A percentile compares a stretch with the other conserved stretches of the same genome.
phyloP scores from a whole-genome alignment of 2,329 filamentous ascomycete genomes.

The Fusarium zealandicum region DNA sequence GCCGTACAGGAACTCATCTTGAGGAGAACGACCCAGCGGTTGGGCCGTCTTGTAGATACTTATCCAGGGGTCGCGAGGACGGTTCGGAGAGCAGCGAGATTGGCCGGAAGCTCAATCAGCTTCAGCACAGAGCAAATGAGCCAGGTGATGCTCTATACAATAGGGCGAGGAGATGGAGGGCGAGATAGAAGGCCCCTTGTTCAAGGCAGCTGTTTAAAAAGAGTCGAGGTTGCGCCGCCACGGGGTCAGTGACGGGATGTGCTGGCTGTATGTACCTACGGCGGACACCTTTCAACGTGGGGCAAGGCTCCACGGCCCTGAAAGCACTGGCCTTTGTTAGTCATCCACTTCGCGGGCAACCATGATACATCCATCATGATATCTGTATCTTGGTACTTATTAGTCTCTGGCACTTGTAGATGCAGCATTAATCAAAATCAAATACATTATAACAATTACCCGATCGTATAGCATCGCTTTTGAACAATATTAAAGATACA shows the following conservation, averaged over 20 bases:
- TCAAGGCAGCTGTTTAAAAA: slow-evolving; percentile 40
- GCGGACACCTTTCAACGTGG: slow-evolving; percentile 44
- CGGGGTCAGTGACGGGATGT: slow-evolving; percentile 37
- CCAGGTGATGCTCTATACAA: slow-evolving; percentile 2
- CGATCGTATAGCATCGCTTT: slow-evolving; percentile 8
- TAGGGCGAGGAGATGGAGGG: slow-evolving; percentile 6
- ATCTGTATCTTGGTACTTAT: too few relatives aligned
- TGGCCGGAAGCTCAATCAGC: slow-evolving; percentile 36
- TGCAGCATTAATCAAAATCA: too few relatives aligned
- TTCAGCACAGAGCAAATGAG: slow-evolving; percentile 22
- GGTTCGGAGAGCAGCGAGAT: slow-evolving; percentile 7
- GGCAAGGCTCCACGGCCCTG: slow-evolving; percentile 29
- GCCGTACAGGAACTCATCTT: slow-evolving; percentile 53
- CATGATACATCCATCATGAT: too few relatives aligned
- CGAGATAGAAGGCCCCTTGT: slow-evolving; percentile 22
- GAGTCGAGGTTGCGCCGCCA: slow-evolving; percentile 37
- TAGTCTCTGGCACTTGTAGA: not conserved
- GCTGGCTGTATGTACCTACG: slow-evolving; percentile 33
- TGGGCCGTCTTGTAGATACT: slow-evolving; percentile 42
- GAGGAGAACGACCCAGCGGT: slow-evolving; percentile 43
- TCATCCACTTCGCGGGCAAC: too few relatives aligned
- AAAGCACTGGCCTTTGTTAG: slow-evolving; percentile 20
- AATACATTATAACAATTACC: not conserved
- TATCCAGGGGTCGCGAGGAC: slow-evolving; percentile 36
- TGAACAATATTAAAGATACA: slow-evolving; percentile 12